Percentiles rank a stretch among this genome's conserved stretches.
These are phyloP conservation scores for Boletus vermiculosoides DNA, from an alignment of 768 basidiomycete genomes.

Conservation along the genomic window DNA sequence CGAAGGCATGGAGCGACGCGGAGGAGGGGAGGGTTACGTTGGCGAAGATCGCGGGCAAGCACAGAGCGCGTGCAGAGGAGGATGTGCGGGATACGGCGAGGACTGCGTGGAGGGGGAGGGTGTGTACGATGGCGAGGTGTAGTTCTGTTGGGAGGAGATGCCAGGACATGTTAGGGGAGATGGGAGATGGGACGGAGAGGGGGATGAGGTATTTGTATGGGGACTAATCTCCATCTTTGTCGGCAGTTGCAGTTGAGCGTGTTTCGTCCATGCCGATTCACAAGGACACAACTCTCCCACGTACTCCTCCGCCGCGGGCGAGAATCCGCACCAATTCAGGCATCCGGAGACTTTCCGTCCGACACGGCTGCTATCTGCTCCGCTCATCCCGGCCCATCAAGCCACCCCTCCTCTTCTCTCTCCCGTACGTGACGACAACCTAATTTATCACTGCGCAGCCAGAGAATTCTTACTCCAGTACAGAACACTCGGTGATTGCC, in stretches of 20 bases:
- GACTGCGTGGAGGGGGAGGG: slow-evolving; percentile 45
- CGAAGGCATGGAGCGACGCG: slow-evolving; percentile 50
- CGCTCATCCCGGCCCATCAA: slow-evolving; percentile 17
- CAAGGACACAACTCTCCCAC: slow-evolving; percentile 14
- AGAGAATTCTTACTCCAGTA: too few relatives aligned
- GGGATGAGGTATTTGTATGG: not conserved
- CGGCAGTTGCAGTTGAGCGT: not conserved
- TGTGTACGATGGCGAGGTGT: slow-evolving; percentile 54
- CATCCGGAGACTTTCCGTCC: slow-evolving; percentile 28
- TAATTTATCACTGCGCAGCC: not conserved
- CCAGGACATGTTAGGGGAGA: slow-evolving; percentile 44
- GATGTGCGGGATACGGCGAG: slow-evolving; percentile 49
- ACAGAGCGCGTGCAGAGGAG: slow-evolving; percentile 49
- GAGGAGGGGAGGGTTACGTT: slow-evolving; percentile 48
- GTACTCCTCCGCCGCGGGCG: slow-evolving; percentile 2
- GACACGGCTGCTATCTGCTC: slow-evolving; percentile 16
- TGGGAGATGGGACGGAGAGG: not conserved
- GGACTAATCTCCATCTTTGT: slow-evolving; percentile 21
- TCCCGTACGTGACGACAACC: not conserved
- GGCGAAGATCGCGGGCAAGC: slow-evolving; percentile 60
- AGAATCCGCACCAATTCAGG: slow-evolving; percentile 14
- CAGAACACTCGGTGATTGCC: not conserved
- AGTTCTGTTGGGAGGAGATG: slow-evolving; percentile 62
- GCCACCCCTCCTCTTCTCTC: not conserved
- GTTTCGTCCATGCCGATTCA: slow-evolving; percentile 19